phyloP scores from a whole-genome alignment of 2,329 filamentous ascomycete genomes.

The Mariannaea sp. region DNA sequence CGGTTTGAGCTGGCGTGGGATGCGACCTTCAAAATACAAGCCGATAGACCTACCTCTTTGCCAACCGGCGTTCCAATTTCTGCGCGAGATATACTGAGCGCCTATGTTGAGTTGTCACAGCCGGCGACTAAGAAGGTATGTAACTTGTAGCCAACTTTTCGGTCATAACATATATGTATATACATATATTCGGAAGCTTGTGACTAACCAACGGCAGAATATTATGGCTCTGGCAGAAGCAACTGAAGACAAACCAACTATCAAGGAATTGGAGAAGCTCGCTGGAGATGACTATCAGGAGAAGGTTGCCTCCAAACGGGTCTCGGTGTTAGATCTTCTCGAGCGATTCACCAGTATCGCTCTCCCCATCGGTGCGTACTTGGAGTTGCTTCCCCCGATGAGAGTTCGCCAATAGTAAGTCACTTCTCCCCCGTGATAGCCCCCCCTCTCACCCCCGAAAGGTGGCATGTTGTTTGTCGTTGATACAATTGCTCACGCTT shows the following conservation, averaged over 20 bases:
- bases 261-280: conserved; percentile 52
- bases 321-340: conserved; percentile 71
- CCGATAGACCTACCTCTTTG: conserved; percentile 56
- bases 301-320: conserved; percentile 59
- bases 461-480: too few species aligned
- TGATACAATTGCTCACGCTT: too few species aligned
- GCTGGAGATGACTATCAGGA: conserved; percentile 53
- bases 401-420: conserved; percentile 71
- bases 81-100: conserved; percentile 66
- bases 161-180: too few species aligned
- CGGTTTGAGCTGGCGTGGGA: conserved; percentile 73
- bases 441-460: too few species aligned
- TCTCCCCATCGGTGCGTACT: conserved; percentile 68
- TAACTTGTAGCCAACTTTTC: not conserved
- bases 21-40: conserved; percentile 64
- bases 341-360: conserved; percentile 64
- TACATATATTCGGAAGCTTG: not conserved
- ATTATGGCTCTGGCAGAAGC: conserved; percentile 53
- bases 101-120: conserved; percentile 74
- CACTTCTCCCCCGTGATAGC: not conserved
- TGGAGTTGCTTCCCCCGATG: conserved; percentile 77
- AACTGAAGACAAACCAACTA: conserved; percentile 51
- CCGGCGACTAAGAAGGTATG: conserved; percentile 70
- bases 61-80: conserved; percentile 62
- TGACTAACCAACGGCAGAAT: conserved; percentile 33